A percentile compares a stretch with the other conserved stretches of the same genome.
These are phyloP conservation scores for Limonomyces culmigenus DNA, from an alignment of 1,284 basidiomycete genomes.

Conservation along the genomic window DNA sequence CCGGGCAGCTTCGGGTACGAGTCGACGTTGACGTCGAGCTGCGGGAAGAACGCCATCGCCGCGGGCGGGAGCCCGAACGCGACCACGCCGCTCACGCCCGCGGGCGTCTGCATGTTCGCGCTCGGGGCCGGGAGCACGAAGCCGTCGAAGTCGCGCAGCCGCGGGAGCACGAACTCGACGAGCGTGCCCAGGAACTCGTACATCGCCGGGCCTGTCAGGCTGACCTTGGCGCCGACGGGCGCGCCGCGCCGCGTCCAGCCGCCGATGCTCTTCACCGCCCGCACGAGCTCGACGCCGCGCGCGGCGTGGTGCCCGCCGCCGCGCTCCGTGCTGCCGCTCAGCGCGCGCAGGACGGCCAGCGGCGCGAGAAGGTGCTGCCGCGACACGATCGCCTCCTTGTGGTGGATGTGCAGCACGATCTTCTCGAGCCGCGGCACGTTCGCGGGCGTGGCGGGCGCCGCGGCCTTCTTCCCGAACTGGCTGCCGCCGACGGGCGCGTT, in stretches of 20 bases:
- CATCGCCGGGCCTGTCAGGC: constrained; percentile 80
- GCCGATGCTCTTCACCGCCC: constrained; percentile 65
- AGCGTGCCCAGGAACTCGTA: constrained; percentile 86
- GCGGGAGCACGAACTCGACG: constrained; percentile 87
- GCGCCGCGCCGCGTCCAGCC: constrained; percentile 78
- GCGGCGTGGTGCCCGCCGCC: constrained; percentile 54
- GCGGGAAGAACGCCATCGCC: constrained; percentile 87
- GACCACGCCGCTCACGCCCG: constrained; percentile 75
- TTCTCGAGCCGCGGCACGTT: constrained; percentile 68
- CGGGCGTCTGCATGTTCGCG: constrained; percentile 48
- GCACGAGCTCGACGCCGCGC: constrained; percentile 69
- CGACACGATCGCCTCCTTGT: constrained; percentile 64
- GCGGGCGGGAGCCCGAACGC: constrained; percentile 73
- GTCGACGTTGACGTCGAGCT: constrained; percentile 86
- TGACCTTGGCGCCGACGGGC: constrained; percentile 81
- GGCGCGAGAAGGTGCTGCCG: constrained; percentile 69
- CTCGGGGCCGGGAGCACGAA: constrained; percentile 53
- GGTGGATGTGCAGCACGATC: constrained; percentile 74
- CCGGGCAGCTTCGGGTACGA: constrained; percentile 73
- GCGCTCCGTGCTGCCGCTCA: constrained; percentile 68
- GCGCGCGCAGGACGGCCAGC: constrained; percentile 76
- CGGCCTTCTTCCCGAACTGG: constrained; percentile 44
- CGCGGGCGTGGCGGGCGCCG: constrained; percentile 43
- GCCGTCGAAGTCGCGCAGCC: constrained; percentile 82
- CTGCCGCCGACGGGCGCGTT: constrained; percentile 64